These are phyloP conservation scores for Dacryopinax primogenitus DNA, from an alignment of 768 basidiomycete species.

Conservation along the genomic window DNA sequence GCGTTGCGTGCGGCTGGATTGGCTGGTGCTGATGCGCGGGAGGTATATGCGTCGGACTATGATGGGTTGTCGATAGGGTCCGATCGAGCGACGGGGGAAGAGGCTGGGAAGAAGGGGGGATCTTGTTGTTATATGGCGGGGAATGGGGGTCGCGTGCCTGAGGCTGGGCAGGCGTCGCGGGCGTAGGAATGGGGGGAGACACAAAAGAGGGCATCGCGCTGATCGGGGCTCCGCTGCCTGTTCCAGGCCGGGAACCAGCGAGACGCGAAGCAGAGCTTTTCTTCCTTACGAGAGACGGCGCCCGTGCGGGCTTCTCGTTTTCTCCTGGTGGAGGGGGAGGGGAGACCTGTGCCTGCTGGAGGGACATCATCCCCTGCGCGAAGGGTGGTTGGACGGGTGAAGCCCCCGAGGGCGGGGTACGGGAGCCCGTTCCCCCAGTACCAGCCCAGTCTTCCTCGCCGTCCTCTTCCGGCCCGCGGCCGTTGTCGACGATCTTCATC, in stretches of 20 bases:
- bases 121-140: conserved; percentile 7
- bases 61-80: background rate
- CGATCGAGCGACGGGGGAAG: background rate
- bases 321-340: conserved; percentile 14
- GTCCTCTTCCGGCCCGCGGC: conserved; percentile 8
- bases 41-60: conserved; percentile 3
- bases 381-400: background rate
- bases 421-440: background rate
- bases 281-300: conserved; percentile 4
- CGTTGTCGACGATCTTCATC: conserved; percentile 8
- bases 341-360: conserved; percentile 9
- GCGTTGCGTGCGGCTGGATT: conserved; percentile 11
- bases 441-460: conserved; percentile 5
- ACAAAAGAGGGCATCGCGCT: background rate
- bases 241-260: background rate
- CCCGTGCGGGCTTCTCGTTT: background rate
- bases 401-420: conserved; percentile 5
- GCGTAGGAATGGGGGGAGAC: background rate
- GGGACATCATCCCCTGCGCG: background rate
- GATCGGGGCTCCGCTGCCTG: background rate
- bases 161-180: background rate
- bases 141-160: background rate
- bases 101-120: background rate
- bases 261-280: background rate
- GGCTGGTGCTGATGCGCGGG: conserved; percentile 4